Conservation (phyloP, 177 flowering plant species). For the Tripterygium wilfordii region DNA sequence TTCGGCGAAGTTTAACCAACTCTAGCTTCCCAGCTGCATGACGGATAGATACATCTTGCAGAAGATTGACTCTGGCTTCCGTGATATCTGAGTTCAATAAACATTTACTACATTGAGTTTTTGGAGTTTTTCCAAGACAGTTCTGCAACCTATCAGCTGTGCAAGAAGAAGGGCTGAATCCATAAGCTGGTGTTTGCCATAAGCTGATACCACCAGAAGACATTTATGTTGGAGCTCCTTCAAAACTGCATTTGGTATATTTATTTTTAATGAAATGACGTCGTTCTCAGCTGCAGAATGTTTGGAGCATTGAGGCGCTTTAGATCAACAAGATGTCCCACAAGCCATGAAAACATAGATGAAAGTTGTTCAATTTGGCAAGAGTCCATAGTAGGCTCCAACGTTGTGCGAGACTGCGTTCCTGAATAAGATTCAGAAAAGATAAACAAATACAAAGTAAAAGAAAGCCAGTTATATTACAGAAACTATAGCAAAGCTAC, state of each 20-base stretch:
- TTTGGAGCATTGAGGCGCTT: constrained; percentile 21
- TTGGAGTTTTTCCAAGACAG: constrained; percentile 37
- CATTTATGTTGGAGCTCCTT: constrained; percentile 43
- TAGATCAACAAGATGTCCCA: constrained; percentile 25
- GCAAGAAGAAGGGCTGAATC: constrained; percentile 48
- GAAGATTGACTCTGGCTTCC: constrained; percentile 18
- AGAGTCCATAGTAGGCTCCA: constrained; percentile 18
- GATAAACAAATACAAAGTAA: too few relatives aligned
- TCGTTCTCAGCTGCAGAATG: constrained; percentile 14
- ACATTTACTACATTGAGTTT: constrained; percentile 32
- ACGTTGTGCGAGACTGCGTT: constrained; percentile 4
- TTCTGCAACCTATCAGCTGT: constrained; percentile 32
- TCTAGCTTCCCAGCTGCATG: constrained; percentile 52
- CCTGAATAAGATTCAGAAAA: constrained; percentile 23
- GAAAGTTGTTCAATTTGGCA: constrained; percentile 36
- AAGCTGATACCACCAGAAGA: constrained; percentile 35
- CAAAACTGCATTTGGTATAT: constrained; percentile 23
- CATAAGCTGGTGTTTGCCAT: constrained; percentile 35
- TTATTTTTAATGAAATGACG: constrained; percentile 14
- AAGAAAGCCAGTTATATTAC: too few relatives aligned
- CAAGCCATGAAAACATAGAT: constrained; percentile 55
- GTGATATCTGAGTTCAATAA: constrained; percentile 7
- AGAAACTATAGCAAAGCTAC: too few relatives aligned
- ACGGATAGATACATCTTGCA: constrained; percentile 34
- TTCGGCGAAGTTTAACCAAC: constrained; percentile 26